Evolutionary conservation across 106 monocot species (phyloP).

Genomic region (Triglochin maritima): DNA sequence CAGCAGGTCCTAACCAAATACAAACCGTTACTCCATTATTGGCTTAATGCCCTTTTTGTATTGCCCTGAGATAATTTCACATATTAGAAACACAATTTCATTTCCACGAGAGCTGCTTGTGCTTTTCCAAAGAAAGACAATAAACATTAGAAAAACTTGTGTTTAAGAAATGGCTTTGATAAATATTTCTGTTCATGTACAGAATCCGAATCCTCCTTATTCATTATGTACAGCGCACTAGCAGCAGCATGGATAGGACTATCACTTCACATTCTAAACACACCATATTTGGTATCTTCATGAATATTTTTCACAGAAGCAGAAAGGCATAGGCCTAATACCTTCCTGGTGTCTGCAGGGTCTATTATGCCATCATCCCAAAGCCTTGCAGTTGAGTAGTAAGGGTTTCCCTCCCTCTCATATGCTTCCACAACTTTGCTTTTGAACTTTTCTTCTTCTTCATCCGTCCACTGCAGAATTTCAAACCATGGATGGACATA

Average conservation of each 20-base stretch:
- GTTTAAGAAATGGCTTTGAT: background rate
- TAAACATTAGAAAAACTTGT: background rate
- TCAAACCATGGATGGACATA: too few species aligned
- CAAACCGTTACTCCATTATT: too few species aligned
- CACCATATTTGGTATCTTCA: conserved; percentile 81
- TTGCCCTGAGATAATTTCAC: too few species aligned
- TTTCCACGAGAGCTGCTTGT: too few species aligned
- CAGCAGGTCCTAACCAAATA: too few species aligned
- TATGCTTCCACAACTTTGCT: conserved; percentile 72
- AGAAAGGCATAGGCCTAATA: conserved; percentile 73
- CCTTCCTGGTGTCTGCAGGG: conserved; percentile 80
- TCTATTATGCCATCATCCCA: conserved; percentile 99
- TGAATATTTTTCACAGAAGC: conserved; percentile 39
- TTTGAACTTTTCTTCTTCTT: conserved; percentile 80
- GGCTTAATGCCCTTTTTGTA: too few species aligned
- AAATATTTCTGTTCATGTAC: background rate
- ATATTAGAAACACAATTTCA: too few species aligned
- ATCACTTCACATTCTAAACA: conserved; percentile 75
- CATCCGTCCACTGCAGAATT: conserved; percentile 59
- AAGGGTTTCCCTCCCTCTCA: conserved; percentile 91
- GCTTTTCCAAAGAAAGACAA: too few species aligned
- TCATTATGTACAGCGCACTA: background rate
- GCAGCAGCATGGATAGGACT: background rate
- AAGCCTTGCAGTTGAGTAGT: conserved; percentile 89
- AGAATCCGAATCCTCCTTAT: background rate